phyloP scores from a whole-genome alignment of 2,329 filamentous ascomycete genomes.

The Kalmusia sp. region DNA sequence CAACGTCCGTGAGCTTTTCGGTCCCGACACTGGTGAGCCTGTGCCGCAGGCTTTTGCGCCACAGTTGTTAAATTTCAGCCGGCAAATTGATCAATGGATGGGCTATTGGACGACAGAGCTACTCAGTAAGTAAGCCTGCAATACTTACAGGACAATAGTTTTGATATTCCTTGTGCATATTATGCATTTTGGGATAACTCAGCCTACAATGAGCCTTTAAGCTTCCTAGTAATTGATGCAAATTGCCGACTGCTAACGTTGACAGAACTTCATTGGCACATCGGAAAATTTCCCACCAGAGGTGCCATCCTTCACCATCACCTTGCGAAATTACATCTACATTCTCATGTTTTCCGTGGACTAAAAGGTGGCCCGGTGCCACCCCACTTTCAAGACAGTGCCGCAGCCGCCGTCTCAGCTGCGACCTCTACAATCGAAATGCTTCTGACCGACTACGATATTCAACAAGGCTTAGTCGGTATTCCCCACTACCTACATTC shows the following conservation, averaged over 20 bases:
- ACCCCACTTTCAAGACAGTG: slow-evolving; percentile 54
- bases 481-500: slow-evolving; percentile 61
- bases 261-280: slow-evolving; percentile 52
- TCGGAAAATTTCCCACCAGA: slow-evolving; percentile 58
- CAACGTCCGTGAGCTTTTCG: slow-evolving; percentile 62
- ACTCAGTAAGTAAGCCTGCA: slow-evolving; percentile 40
- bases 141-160: too few species aligned
- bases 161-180: too few species aligned
- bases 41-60: slow-evolving; percentile 60
- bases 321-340: slow-evolving; percentile 61
- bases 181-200: too few species aligned
- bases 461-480: slow-evolving; percentile 50
- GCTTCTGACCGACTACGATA: slow-evolving; percentile 52
- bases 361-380: slow-evolving; percentile 58
- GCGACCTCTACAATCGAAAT: slow-evolving; percentile 55
- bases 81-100: slow-evolving; percentile 59
- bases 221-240: too few species aligned
- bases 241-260: slow-evolving; percentile 24
- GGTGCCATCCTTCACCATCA: slow-evolving; percentile 61
- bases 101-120: slow-evolving; percentile 56
- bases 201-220: too few species aligned
- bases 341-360: slow-evolving; percentile 57
- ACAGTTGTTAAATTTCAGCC: slow-evolving; percentile 54
- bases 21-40: slow-evolving; percentile 60
- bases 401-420: slow-evolving; percentile 56